Evolutionary conservation across 345 rosid genomes (phyloP), one percentile per base, ranked within the genome.

Genomic region (Nephelium lappaceum): DNA sequence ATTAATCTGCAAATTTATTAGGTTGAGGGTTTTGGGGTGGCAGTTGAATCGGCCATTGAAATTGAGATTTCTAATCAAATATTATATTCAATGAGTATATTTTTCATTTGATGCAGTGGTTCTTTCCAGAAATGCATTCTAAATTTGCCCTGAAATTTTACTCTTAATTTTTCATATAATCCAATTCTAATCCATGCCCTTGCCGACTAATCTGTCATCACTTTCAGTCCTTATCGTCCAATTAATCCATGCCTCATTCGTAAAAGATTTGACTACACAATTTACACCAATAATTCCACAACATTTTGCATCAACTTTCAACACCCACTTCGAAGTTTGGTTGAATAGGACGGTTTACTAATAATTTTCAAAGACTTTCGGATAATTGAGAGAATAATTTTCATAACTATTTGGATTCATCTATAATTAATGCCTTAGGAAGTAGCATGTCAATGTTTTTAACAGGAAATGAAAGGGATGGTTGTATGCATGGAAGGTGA

Each of bases 261-360:
- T 43, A 43, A 43, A n/a, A 10, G 36, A 69, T 67, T 67, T 41
- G n/a, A 27, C 11, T 42, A 67, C 16, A 19, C 27, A 5, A 21
- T 69, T 69, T 69, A 11, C 25, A 8, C 76, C 39, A 39, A 42
- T 19, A 60, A 73, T 21, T 42, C n/a, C 43, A 36, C 75, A 55
- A 11, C 27, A 55, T 36, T 72, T 45, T 31, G 36, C 36, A 31
- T 2, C 36, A 31, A 31, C 36, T 31, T 31, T 31, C 36, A 31
- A 31, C 36, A 31, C 36, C 36, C 36, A 2, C 36, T 31, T 31
- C 3, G 36, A 11, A 41, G 43, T 41, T 41, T 41, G 43, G 43
- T 41, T 41, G 9, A 41, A 41, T 41, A 41, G 4, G 43, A 41
- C 43, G 0, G 9, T 41, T 41, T 41, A 5, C 43, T 41, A 41